A percentile compares a stretch with the other conserved stretches of the same genome.
Conservation (phyloP, 768 basidiomycete species). For the Psilocybe cyanescens region DNA sequence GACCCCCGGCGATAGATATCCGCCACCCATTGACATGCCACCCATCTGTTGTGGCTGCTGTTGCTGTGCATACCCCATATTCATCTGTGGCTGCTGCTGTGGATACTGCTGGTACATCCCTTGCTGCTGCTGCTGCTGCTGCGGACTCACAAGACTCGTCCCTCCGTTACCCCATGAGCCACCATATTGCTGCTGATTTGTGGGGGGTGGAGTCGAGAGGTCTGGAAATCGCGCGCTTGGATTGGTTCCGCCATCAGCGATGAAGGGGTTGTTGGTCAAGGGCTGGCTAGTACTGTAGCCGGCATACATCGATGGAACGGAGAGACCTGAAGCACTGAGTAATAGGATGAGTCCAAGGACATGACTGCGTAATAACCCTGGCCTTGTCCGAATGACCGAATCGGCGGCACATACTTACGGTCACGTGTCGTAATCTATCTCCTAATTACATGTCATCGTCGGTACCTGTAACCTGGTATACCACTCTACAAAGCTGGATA, state of each 20-base stretch:
- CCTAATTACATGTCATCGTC: no score
- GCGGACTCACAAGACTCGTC: slow-evolving; percentile 22
- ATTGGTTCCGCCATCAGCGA: slow-evolving; percentile 47
- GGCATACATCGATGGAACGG: slow-evolving; percentile 41
- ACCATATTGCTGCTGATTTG: slow-evolving; percentile 29
- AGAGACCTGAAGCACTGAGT: not conserved
- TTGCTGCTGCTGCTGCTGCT: slow-evolving; percentile 41
- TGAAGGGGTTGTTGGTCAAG: slow-evolving; percentile 73
- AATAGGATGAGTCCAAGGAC: slow-evolving; percentile 1
- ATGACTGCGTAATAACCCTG: not conserved
- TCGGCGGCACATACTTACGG: not conserved
- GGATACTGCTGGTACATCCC: slow-evolving; percentile 40
- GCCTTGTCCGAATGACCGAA: not conserved
- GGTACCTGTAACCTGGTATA: not conserved
- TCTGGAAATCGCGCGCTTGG: slow-evolving; percentile 67
- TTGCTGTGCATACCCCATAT: slow-evolving; percentile 24
- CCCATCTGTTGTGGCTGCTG: slow-evolving; percentile 15
- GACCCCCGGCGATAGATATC: slow-evolving; percentile 18
- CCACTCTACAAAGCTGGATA: not conserved
- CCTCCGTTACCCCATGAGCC: slow-evolving; percentile 18
- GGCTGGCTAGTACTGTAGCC: slow-evolving; percentile 41
- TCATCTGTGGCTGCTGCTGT: slow-evolving; percentile 16
- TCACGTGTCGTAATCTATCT: slow-evolving; percentile 4
- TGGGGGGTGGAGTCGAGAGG: slow-evolving; percentile 39
- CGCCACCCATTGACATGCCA: slow-evolving; percentile 9